A percentile compares a stretch with the other conserved stretches of the same genome.
Conservation (phyloP, 345 rosid species). For the Toxicodendron radicans region DNA sequence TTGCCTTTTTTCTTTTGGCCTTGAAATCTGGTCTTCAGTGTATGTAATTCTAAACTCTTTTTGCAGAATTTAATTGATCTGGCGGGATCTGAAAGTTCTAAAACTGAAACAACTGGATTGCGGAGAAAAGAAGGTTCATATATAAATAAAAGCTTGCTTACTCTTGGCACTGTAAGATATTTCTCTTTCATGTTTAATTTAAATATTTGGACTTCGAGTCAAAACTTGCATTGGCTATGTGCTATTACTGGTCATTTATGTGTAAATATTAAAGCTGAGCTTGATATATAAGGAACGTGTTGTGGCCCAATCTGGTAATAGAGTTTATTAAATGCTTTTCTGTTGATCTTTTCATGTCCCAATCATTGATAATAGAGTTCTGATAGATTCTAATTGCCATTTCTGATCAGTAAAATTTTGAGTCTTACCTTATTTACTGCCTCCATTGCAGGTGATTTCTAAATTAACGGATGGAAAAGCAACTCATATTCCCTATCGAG, state of each 20-base stretch:
- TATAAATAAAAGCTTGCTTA: constrained; percentile 71
- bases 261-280: constrained; percentile 4
- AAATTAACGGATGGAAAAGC: constrained; percentile 67
- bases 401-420: neutral
- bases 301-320: neutral
- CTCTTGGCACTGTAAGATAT: constrained; percentile 67
- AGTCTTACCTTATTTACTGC: constrained; percentile 13
- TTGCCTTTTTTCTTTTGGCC: constrained; percentile 3
- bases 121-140: constrained; percentile 77
- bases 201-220: neutral
- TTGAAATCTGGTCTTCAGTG: neutral
- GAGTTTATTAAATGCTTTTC: constrained; percentile 10
- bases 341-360: neutral
- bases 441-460: constrained; percentile 54
- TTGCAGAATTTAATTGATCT: constrained; percentile 71
- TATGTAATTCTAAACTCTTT: constrained; percentile 1
- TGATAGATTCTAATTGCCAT: constrained; percentile 6
- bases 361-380: constrained; percentile 1
- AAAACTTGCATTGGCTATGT: neutral
- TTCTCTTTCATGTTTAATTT: neutral
- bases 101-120: constrained; percentile 71
- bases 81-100: constrained; percentile 81
- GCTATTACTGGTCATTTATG: constrained; percentile 1
- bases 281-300: neutral
- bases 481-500: constrained; percentile 69